These are phyloP conservation scores for Pleurotus tuoliensis DNA, from an alignment of 768 basidiomycete genomes.

Conservation along the genomic window DNA sequence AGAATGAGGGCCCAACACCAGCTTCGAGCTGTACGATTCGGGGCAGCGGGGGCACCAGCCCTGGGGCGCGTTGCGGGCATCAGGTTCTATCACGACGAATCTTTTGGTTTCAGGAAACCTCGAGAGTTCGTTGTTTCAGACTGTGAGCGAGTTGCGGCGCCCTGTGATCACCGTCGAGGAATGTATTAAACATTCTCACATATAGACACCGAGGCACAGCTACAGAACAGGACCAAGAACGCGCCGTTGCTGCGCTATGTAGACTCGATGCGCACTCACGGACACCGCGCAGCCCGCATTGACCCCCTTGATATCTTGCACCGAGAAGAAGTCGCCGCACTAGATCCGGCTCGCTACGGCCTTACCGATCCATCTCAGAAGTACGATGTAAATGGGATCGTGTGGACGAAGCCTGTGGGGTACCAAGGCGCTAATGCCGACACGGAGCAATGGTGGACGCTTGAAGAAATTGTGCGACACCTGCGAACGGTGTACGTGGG, in stretches of 20 bases:
- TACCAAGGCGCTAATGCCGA: constrained; percentile 14
- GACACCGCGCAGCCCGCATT: constrained; percentile 80
- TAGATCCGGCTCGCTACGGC: constrained; percentile 76
- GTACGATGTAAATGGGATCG: constrained; percentile 77
- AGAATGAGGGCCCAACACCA: constrained; percentile 1
- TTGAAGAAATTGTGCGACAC: constrained; percentile 67
- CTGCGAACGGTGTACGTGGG: constrained; percentile 76
- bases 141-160: constrained; percentile 42
- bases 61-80: background rate
- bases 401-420: constrained; percentile 62
- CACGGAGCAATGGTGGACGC: constrained; percentile 52
- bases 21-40: background rate
- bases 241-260: constrained; percentile 84
- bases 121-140: constrained; percentile 64
- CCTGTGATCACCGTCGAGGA: background rate
- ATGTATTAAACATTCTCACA: background rate
- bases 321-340: constrained; percentile 73
- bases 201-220: constrained; percentile 60
- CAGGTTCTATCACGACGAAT: constrained; percentile 68
- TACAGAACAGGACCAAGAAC: constrained; percentile 65
- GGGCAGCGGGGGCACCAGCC: background rate
- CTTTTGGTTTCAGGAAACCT: constrained; percentile 71
- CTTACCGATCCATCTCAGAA: constrained; percentile 45
- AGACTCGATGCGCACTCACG: constrained; percentile 82
- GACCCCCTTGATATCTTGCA: constrained; percentile 88